Conservation (phyloP, 768 basidiomycete genomes). For the Hypsizygus marmoreus region DNA sequence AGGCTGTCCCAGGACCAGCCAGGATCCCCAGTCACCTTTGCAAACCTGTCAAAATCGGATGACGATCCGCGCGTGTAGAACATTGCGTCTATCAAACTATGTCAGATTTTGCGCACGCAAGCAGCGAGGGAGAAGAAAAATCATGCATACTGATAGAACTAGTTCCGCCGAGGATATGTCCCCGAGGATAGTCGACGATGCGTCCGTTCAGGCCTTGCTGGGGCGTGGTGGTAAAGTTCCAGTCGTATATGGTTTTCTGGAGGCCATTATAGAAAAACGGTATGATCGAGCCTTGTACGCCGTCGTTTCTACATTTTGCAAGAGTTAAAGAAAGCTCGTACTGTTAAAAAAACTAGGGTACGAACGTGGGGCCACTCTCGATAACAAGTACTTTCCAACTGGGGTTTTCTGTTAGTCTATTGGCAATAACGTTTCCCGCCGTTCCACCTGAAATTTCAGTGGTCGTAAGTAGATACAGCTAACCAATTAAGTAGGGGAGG, state of each 20-base stretch:
- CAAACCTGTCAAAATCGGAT: conserved; percentile 29
- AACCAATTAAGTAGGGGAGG: neutral
- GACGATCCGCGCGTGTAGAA: conserved; percentile 25
- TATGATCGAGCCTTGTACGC: conserved; percentile 16
- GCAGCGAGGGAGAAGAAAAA: neutral
- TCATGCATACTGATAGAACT: conserved; percentile 26
- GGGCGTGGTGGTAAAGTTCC: conserved; percentile 29
- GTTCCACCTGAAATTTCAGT: conserved; percentile 14
- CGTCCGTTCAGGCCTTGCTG: conserved; percentile 23
- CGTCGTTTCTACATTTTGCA: conserved; percentile 25
- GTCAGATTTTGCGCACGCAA: neutral
- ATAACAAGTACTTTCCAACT: conserved; percentile 9
- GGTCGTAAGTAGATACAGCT: neutral
- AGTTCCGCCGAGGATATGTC: conserved; percentile 30
- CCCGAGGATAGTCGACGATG: conserved; percentile 19
- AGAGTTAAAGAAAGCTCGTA: neutral
- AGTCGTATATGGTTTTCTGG: conserved; percentile 21
- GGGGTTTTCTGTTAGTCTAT: conserved; percentile 12
- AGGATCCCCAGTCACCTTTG: conserved; percentile 22
- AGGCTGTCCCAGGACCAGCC: conserved; percentile 32
- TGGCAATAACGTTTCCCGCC: conserved; percentile 15
- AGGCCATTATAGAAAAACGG: conserved; percentile 18
- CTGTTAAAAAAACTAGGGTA: neutral
- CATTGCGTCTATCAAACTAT: conserved; percentile 18
- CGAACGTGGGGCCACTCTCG: conserved; percentile 13